These are phyloP conservation scores for Groenewaldozyma sp. DNA, from an alignment of 1,139 yeast species.

Conservation along the genomic window DNA sequence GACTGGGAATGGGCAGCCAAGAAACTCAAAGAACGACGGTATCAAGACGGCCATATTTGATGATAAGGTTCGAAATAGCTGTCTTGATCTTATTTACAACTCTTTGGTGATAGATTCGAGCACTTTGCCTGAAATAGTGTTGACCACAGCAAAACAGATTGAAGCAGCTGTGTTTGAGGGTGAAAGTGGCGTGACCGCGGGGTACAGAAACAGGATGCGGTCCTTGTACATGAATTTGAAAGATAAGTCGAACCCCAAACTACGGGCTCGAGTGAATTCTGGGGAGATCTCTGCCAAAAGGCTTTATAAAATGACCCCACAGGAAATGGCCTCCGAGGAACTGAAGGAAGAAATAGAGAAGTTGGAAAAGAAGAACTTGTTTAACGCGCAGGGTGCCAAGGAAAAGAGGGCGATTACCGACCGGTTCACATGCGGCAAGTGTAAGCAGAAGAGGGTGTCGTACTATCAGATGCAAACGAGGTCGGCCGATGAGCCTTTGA, in stretches of 20 bases:
- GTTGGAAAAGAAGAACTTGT: slow-evolving; percentile 78
- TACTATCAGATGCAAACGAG: slow-evolving; percentile 97
- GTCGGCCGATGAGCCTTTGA: slow-evolving; percentile 97
- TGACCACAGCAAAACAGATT: slow-evolving; percentile 58
- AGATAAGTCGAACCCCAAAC: slow-evolving; percentile 80
- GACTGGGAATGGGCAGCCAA: slow-evolving; percentile 32
- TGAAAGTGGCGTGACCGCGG: slow-evolving; percentile 45
- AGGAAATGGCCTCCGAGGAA: slow-evolving; percentile 87
- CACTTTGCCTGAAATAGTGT: slow-evolving; percentile 47
- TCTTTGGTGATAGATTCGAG: slow-evolving; percentile 79
- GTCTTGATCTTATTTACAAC: slow-evolving; percentile 74
- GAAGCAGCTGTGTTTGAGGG: slow-evolving; percentile 60
- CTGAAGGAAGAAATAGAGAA: slow-evolving; percentile 79
- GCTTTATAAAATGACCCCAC: slow-evolving; percentile 75
- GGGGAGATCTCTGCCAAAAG: slow-evolving; percentile 57
- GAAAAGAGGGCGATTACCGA: slow-evolving; percentile 95
- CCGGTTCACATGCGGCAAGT: slow-evolving; percentile 93
- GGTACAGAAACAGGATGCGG: slow-evolving; percentile 72
- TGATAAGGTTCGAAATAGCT: slow-evolving; percentile 74
- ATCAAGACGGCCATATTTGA: slow-evolving; percentile 59
- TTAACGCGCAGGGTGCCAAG: slow-evolving; percentile 97
- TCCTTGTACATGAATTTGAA: slow-evolving; percentile 77
- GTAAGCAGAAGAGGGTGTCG: slow-evolving; percentile 93
- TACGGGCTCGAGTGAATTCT: slow-evolving; percentile 57
- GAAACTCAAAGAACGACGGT: slow-evolving; percentile 78